Conservation (phyloP, 257 asterid species). For the Craterostigma plantagineum region DNA sequence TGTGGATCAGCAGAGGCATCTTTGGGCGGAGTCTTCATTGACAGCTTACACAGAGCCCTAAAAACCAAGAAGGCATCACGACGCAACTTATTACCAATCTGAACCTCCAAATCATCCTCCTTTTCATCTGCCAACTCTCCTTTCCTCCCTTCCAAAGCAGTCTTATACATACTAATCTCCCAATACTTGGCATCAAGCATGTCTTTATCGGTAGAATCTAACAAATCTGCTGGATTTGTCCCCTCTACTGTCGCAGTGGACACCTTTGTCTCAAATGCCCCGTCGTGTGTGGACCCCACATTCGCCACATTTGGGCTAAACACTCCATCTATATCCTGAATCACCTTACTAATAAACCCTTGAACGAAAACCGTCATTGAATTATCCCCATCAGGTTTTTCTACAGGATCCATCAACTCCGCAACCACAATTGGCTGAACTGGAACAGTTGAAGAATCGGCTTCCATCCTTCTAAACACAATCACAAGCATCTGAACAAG, state of each 20-base stretch:
- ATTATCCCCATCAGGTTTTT: slow-evolving; percentile 70
- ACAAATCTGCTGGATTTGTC: slow-evolving; percentile 89
- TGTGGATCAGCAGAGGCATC: slow-evolving; percentile 78
- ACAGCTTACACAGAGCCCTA: slow-evolving; percentile 85
- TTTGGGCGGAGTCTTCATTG: slow-evolving; percentile 98
- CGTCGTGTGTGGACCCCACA: slow-evolving; percentile 53
- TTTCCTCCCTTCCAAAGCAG: slow-evolving; percentile 92
- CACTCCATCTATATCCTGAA: slow-evolving; percentile 93
- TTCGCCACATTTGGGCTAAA: slow-evolving; percentile 37
- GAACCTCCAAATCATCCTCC: slow-evolving; percentile 93
- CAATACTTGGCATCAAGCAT: slow-evolving; percentile 98
- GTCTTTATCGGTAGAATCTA: slow-evolving; percentile 97
- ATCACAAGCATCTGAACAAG: slow-evolving; percentile 92
- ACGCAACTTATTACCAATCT: slow-evolving; percentile 89
- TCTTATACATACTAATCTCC: slow-evolving; percentile 99
- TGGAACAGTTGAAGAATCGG: slow-evolving; percentile 86
- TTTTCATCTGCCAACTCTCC: slow-evolving; percentile 91
- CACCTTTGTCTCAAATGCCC: slow-evolving; percentile 81
- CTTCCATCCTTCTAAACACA: slow-evolving; percentile 98
- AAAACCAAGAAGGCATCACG: slow-evolving; percentile 93
- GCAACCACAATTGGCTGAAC: slow-evolving; percentile 95
- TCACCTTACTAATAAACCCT: slow-evolving; percentile 72
- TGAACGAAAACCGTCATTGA: slow-evolving; percentile 80
- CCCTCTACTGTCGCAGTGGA: slow-evolving; percentile 75
- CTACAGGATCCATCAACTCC: slow-evolving; percentile 78